Evolutionary conservation across 1,284 basidiomycete genomes (phyloP).

Genomic region (Singerocomus inundabilis): DNA sequence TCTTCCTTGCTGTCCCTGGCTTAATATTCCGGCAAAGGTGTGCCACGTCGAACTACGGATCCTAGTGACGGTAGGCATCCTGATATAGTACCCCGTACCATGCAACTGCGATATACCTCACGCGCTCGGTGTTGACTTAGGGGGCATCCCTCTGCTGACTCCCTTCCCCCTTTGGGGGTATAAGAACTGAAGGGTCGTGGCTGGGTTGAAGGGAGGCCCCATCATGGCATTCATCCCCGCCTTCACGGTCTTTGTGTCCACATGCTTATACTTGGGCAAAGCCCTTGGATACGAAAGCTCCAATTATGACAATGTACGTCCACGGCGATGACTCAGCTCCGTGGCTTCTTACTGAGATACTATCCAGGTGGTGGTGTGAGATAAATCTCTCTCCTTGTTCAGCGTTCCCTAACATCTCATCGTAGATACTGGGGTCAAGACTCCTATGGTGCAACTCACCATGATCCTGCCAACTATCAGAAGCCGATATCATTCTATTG

Average conservation of each 20-base stretch:
- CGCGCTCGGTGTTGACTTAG: slow-evolving; percentile 7
- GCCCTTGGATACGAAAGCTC: slow-evolving; percentile 49
- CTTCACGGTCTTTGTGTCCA: slow-evolving; percentile 5
- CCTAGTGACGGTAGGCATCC: slow-evolving; percentile 6
- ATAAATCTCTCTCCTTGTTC: slow-evolving; percentile 2
- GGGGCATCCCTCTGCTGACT: slow-evolving; percentile 1
- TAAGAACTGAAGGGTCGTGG: slow-evolving; percentile 19
- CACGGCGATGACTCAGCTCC: not conserved
- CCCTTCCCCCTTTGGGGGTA: slow-evolving; percentile 15
- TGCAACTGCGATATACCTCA: slow-evolving; percentile 3
- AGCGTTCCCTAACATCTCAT: slow-evolving; percentile 6
- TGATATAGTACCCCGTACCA: slow-evolving; percentile 13
- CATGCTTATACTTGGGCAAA: slow-evolving; percentile 16
- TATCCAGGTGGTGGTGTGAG: slow-evolving; percentile 52
- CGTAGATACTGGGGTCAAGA: slow-evolving; percentile 32
- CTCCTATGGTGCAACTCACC: slow-evolving; percentile 26
- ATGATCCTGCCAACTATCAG: slow-evolving; percentile 22
- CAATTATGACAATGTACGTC: slow-evolving; percentile 60
- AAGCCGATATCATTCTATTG: slow-evolving; percentile 31
- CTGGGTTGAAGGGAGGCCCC: not conserved
- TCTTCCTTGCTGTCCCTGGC: slow-evolving; percentile 1
- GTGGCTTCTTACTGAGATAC: not conserved
- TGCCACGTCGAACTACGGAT: slow-evolving; percentile 7
- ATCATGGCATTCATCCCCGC: slow-evolving; percentile 15
- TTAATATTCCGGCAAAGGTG: not conserved